phyloP scores from a whole-genome alignment of 139 green algal species.

The Diplosphaera chodatii region DNA sequence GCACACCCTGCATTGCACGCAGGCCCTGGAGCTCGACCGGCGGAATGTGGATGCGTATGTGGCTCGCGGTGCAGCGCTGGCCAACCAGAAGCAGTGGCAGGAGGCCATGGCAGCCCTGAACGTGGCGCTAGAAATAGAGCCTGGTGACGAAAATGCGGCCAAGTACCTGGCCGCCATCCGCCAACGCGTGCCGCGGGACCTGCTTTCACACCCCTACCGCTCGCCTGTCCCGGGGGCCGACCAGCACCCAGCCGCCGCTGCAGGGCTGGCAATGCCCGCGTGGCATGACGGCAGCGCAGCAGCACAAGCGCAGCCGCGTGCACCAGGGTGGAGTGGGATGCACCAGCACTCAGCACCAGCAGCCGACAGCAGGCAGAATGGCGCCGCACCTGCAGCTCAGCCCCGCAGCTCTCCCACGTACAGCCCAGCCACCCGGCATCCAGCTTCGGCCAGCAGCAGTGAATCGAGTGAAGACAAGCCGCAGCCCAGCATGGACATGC shows the following conservation, averaged over 20 bases:
- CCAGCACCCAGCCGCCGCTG: too few species aligned
- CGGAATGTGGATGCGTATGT: constrained; percentile 22
- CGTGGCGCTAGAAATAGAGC: constrained; percentile 20
- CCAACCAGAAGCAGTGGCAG: constrained; percentile 16
- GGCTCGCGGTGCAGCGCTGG: constrained; percentile 17
- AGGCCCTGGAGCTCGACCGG: constrained; percentile 24
- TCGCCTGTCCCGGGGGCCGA: too few species aligned
- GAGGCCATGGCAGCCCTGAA: constrained; percentile 15
- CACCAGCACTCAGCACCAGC: too few species aligned
- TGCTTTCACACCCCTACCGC: not conserved
- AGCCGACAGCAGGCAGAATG: too few species aligned
- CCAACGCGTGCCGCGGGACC: not conserved
- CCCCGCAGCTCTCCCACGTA: too few species aligned
- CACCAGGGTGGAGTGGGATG: too few species aligned
- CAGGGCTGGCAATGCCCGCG: too few species aligned
- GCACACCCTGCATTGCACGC: too few species aligned
- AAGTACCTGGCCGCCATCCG: constrained; percentile 15
- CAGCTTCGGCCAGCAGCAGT: not conserved
- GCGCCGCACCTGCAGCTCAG: too few species aligned
- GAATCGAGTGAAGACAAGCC: not conserved
- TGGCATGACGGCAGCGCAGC: too few species aligned
- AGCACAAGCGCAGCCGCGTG: too few species aligned
- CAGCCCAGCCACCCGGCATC: not conserved
- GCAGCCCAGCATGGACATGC: constrained; percentile 11
- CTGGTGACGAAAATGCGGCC: constrained; percentile 17